Percentiles rank a stretch among this genome's conserved stretches.
Conservation (phyloP, 164 flowering plant species). For the Annona cherimola region DNA sequence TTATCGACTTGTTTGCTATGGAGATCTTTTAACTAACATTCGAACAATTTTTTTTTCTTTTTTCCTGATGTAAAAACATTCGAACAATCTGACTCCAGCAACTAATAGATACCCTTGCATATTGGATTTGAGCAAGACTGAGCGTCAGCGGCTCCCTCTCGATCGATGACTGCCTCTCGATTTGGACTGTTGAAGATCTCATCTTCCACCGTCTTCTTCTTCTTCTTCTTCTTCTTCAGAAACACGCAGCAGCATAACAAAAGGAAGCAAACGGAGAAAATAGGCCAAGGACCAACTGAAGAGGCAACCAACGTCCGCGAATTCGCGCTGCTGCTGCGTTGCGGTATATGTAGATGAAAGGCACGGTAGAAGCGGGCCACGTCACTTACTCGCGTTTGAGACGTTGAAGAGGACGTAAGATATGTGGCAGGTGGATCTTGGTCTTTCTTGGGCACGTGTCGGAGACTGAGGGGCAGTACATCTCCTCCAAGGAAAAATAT, state of each 20-base stretch:
- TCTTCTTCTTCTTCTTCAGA: not conserved
- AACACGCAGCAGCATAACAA: slow-evolving; percentile 3
- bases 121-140: not conserved
- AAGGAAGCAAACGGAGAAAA: not conserved
- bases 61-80: not conserved
- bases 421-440: not conserved
- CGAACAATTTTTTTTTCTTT: too few relatives aligned
- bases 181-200: not conserved
- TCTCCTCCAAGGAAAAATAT: not conserved
- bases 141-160: slow-evolving; percentile 10
- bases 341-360: not conserved
- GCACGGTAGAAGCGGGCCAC: not conserved
- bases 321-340: not conserved
- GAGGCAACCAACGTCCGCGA: not conserved
- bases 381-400: not conserved
- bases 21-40: too few relatives aligned
- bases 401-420: not conserved
- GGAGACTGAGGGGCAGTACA: not conserved
- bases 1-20: too few relatives aligned
- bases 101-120: slow-evolving; percentile 3
- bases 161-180: slow-evolving; percentile 10
- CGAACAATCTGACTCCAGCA: not conserved
- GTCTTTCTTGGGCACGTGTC: not conserved
- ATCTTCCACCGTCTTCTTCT: not conserved
- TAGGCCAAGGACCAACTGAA: not conserved